Evolutionary conservation across 2,329 filamentous ascomycete genomes (phyloP).

Genomic region (Arthrobotrys musiformis): DNA sequence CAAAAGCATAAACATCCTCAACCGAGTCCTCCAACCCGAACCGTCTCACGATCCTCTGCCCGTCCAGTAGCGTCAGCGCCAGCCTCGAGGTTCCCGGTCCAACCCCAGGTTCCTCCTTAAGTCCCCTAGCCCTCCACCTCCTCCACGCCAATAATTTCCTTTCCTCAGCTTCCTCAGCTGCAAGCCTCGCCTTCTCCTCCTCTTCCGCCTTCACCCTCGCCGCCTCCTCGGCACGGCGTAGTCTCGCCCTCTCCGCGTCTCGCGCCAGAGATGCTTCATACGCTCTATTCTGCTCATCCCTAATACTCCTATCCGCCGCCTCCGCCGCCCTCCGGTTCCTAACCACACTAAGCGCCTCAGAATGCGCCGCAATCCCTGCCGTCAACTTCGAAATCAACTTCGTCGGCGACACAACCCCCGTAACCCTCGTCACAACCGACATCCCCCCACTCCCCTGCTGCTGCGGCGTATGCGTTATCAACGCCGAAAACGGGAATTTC

Average conservation of each 20-base stretch:
- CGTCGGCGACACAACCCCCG: conserved; percentile 75
- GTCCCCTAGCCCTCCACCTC: conserved; percentile 76
- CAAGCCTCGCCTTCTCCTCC: conserved; percentile 65
- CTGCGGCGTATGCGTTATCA: conserved; percentile 83
- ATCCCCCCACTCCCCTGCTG: no score
- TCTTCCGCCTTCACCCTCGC: conserved; percentile 72
- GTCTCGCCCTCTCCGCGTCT: conserved; percentile 83
- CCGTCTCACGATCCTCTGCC: conserved; percentile 78
- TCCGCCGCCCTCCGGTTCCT: conserved; percentile 82
- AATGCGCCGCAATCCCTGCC: conserved; percentile 77
- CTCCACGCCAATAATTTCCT: conserved; percentile 70
- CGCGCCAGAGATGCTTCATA: conserved; percentile 91
- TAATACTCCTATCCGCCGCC: conserved; percentile 79
- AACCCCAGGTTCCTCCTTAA: conserved; percentile 75
- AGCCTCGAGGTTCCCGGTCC: conserved; percentile 70
- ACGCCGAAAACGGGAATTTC: conserved; percentile 88
- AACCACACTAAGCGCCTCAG: conserved; percentile 77
- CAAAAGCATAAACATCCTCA: conserved; percentile 94
- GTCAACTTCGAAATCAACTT: conserved; percentile 82
- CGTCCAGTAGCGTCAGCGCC: conserved; percentile 72
- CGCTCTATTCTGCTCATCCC: conserved; percentile 89
- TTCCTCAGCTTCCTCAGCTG: conserved; percentile 69
- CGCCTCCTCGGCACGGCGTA: conserved; percentile 74
- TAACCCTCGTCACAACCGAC: conserved; percentile 84
- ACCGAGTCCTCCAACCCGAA: conserved; percentile 77